Conservation (phyloP, 2,329 filamentous ascomycete species). For the Aspergillus hortae region DNA sequence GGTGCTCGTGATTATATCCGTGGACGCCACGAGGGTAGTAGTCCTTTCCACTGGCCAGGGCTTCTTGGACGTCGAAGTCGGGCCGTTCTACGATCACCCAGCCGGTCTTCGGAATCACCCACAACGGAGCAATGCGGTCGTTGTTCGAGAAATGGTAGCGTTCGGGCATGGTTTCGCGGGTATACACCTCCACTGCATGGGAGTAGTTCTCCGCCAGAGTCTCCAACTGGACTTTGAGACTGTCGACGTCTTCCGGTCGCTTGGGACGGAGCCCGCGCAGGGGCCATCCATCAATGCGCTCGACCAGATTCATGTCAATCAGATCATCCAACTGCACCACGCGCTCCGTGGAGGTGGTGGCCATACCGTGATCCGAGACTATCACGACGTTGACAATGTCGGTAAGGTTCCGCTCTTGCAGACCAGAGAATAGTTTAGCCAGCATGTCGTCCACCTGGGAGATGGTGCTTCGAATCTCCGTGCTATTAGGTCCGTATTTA, state of each 20-base stretch:
- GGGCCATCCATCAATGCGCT: constrained; percentile 91
- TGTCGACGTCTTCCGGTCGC: constrained; percentile 60
- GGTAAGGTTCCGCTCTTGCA: constrained; percentile 79
- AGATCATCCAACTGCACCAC: constrained; percentile 88
- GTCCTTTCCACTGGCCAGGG: constrained; percentile 57
- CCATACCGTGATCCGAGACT: constrained; percentile 99
- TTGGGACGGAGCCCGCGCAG: constrained; percentile 83
- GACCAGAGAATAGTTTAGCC: constrained; percentile 67
- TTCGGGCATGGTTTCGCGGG: constrained; percentile 82
- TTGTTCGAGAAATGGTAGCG: constrained; percentile 90
- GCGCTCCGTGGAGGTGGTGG: constrained; percentile 76
- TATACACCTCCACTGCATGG: constrained; percentile 76
- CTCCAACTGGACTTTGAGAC: constrained; percentile 59
- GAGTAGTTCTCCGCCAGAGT: constrained; percentile 57
- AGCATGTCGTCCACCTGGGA: constrained; percentile 78
- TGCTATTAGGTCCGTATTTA: constrained; percentile 88
- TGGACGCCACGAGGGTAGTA: constrained; percentile 85
- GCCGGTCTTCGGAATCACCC: constrained; percentile 87
- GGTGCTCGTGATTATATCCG: constrained; percentile 92
- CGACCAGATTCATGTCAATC: constrained; percentile 71
- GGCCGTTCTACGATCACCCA: constrained; percentile 84
- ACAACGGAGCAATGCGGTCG: constrained; percentile 85
- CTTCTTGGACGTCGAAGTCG: constrained; percentile 72
- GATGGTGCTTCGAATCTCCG: constrained; percentile 79
- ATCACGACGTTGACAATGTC: constrained; percentile 88